Evolutionary conservation across 192 early-diverging fungal species (phyloP).

Genomic region (Jimgerdemannia lactiflua): DNA sequence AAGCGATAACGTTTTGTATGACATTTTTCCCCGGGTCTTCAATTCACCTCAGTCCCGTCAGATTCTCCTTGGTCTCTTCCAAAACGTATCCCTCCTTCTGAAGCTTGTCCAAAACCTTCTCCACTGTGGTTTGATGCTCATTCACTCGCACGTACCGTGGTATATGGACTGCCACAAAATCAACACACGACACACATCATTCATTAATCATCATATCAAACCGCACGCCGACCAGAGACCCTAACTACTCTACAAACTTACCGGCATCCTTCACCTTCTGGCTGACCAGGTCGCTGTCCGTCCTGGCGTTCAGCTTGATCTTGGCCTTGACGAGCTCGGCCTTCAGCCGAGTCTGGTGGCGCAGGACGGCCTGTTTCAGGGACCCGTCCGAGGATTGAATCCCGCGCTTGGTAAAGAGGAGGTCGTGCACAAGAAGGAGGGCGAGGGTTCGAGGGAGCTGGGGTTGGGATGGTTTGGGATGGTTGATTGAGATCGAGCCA

Average conservation of each 20-base stretch:
- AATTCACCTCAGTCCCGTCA: constrained; percentile 24
- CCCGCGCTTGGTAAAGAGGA: constrained; percentile 74
- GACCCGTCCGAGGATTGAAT: constrained; percentile 58
- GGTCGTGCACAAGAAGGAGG: constrained; percentile 81
- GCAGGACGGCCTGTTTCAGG: constrained; percentile 64
- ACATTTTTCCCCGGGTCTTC: too few species aligned
- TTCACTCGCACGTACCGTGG: constrained; percentile 93
- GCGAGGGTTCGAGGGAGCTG: constrained; percentile 73
- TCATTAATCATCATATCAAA: background rate
- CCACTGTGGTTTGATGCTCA: constrained; percentile 65
- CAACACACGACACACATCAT: background rate
- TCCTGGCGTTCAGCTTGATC: constrained; percentile 57
- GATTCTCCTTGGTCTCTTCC: constrained; percentile 28
- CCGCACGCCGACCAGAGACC: background rate
- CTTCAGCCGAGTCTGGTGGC: constrained; percentile 65
- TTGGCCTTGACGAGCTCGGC: constrained; percentile 79
- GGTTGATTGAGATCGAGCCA: constrained; percentile 32
- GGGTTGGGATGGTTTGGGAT: constrained; percentile 64
- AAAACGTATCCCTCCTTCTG: constrained; percentile 53
- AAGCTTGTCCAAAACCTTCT: constrained; percentile 64
- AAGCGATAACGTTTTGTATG: too few species aligned
- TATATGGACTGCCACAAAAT: constrained; percentile 43
- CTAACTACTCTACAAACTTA: constrained; percentile 37
- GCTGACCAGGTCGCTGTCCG: constrained; percentile 73
- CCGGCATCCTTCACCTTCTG: constrained; percentile 46